A percentile compares a stretch with the other conserved stretches of the same genome.
Evolutionary conservation across 2,329 filamentous ascomycete genomes (phyloP).

Genomic region (Colletotrichum horii): DNA sequence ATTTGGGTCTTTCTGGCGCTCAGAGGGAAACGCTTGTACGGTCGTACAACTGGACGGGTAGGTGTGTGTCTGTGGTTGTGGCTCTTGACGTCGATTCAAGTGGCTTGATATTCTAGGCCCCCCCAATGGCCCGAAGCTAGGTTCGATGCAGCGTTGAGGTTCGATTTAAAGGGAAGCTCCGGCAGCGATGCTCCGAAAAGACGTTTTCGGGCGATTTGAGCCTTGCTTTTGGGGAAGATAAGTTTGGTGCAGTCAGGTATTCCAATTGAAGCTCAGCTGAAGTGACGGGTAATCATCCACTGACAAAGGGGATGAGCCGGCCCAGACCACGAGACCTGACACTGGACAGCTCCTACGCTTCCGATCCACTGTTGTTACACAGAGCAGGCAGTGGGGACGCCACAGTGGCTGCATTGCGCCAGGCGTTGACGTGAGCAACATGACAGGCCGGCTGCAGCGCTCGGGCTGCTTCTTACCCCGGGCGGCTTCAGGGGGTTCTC

Average conservation of each 20-base stretch:
- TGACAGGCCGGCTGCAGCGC: background rate
- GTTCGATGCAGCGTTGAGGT: background rate
- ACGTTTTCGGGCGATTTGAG: background rate
- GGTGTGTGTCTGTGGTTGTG: background rate
- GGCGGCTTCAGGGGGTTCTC: background rate
- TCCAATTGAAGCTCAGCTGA: background rate
- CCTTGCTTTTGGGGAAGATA: background rate
- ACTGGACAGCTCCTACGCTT: background rate
- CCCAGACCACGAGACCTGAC: background rate
- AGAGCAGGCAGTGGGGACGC: background rate
- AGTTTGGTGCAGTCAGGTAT: background rate
- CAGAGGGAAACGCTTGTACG: background rate
- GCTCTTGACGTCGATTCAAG: conserved; percentile 2
- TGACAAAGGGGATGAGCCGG: background rate
- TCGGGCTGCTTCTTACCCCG: background rate
- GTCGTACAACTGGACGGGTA: background rate
- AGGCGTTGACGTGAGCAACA: background rate
- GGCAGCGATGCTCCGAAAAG: background rate
- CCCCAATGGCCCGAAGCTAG: background rate
- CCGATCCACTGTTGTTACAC: background rate
- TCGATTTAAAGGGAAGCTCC: background rate
- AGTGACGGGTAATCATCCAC: background rate
- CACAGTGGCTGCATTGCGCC: background rate
- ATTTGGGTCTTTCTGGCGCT: background rate
- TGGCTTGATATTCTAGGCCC: conserved; percentile 1